A percentile compares a stretch with the other conserved stretches of the same genome.
These are phyloP conservation scores for Hirsutella rhossiliensis DNA, from an alignment of 2,329 filamentous ascomycete genomes.

Conservation along the genomic window DNA sequence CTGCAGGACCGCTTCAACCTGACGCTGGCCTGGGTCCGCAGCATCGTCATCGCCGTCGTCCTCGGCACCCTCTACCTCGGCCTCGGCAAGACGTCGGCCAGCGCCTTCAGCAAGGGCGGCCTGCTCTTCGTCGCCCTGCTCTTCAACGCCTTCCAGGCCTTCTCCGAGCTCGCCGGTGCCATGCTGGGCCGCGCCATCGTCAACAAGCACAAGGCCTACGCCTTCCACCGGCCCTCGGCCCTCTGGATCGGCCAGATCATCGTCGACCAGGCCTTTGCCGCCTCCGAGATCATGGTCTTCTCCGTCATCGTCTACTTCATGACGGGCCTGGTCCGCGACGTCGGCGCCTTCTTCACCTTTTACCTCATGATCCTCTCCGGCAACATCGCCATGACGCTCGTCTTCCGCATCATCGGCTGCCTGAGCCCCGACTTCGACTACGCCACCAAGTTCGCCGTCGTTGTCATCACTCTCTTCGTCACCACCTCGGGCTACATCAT, in stretches of 20 bases:
- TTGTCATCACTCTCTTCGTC: slow-evolving; percentile 72
- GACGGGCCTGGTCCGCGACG: slow-evolving; percentile 54
- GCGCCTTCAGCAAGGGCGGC: slow-evolving; percentile 71
- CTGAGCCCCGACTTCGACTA: slow-evolving; percentile 73
- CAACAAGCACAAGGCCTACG: slow-evolving; percentile 75
- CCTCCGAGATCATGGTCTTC: slow-evolving; percentile 60
- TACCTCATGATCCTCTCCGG: slow-evolving; percentile 57
- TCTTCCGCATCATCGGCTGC: slow-evolving; percentile 66
- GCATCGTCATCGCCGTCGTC: slow-evolving; percentile 64
- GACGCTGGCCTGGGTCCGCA: slow-evolving; percentile 54
- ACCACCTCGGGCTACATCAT: slow-evolving; percentile 76
- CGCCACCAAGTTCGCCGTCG: slow-evolving; percentile 70
- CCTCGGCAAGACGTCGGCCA: slow-evolving; percentile 51
- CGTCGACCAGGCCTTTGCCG: slow-evolving; percentile 63
- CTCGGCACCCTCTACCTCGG: slow-evolving; percentile 70
- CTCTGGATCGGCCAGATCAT: slow-evolving; percentile 76
- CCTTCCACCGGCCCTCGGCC: slow-evolving; percentile 71
- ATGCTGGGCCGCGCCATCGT: slow-evolving; percentile 69
- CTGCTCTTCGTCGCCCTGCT: slow-evolving; percentile 69
- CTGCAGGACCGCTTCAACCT: slow-evolving; percentile 77
- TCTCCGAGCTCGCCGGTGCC: slow-evolving; percentile 61
- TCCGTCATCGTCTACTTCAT: slow-evolving; percentile 72
- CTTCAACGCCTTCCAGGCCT: slow-evolving; percentile 82
- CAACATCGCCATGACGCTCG: slow-evolving; percentile 63
- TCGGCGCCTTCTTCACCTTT: slow-evolving; percentile 68